These are phyloP conservation scores for Blastobotrys serpentis DNA, from an alignment of 1,139 yeast genomes.

Conservation along the genomic window DNA sequence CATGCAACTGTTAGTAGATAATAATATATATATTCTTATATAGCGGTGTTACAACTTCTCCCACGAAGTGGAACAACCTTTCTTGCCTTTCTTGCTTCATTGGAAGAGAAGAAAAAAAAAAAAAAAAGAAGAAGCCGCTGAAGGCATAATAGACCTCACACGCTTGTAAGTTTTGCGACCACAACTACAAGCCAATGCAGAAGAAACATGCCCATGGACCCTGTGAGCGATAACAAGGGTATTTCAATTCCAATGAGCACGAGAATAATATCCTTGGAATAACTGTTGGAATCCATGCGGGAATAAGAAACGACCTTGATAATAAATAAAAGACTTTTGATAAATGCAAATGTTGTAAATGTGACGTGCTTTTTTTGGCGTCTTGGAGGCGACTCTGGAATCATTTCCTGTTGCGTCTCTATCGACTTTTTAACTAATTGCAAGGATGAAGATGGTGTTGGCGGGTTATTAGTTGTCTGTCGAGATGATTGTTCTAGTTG, in stretches of 20 bases:
- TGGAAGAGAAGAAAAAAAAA: neutral
- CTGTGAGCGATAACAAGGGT: conserved; percentile 13
- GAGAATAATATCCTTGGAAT: conserved; percentile 4
- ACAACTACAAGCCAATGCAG: conserved; percentile 1
- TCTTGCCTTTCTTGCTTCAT: neutral
- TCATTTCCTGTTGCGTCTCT: neutral
- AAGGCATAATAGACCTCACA: too few relatives aligned
- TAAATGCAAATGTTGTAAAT: conserved; percentile 4
- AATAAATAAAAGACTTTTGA: conserved; percentile 3
- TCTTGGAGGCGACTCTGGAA: too few relatives aligned
- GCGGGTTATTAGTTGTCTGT: neutral
- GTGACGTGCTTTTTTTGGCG: conserved; percentile 6
- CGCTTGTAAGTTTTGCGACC: neutral
- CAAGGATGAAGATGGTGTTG: neutral
- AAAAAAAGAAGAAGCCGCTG: too few relatives aligned
- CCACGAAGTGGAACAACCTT: neutral
- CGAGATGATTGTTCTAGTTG: neutral
- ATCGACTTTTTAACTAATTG: neutral
- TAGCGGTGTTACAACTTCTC: neutral
- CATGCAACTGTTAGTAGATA: conserved; percentile 33
- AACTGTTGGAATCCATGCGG: neutral
- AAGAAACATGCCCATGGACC: conserved; percentile 5
- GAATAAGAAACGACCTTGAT: conserved; percentile 3
- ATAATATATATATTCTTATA: neutral
- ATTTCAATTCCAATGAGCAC: conserved; percentile 18